phyloP scores from a whole-genome alignment of 306 rosid species.

The Malus orientalis region DNA sequence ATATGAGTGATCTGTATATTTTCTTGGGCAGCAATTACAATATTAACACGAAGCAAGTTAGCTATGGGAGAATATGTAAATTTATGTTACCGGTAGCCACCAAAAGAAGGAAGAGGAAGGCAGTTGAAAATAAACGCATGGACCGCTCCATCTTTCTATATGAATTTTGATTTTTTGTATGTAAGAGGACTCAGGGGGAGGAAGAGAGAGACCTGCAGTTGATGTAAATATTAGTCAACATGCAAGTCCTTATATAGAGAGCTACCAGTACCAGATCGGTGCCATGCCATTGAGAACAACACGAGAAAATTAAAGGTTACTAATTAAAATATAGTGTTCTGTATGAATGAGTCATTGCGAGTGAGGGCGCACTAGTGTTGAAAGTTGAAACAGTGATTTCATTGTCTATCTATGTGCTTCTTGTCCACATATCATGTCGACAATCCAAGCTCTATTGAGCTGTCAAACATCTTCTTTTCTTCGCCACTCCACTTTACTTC shows the following conservation, averaged over 20 bases:
- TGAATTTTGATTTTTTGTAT: too few species aligned
- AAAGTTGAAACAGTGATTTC: background rate
- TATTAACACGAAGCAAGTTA: background rate
- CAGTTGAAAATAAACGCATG: slow-evolving; percentile 26
- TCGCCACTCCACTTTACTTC: background rate
- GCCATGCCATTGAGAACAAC: background rate
- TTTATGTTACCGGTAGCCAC: slow-evolving; percentile 35
- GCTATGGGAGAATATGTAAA: background rate
- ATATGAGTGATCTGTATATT: too few species aligned
- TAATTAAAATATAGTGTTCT: background rate
- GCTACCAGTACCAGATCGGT: background rate
- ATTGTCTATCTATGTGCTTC: background rate
- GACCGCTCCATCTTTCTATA: slow-evolving; percentile 33
- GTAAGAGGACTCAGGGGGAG: too few species aligned
- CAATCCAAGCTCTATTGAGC: background rate
- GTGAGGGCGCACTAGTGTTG: too few species aligned
- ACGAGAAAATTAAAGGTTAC: background rate
- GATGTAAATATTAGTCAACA: background rate
- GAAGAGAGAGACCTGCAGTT: background rate
- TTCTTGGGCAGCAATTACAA: too few species aligned
- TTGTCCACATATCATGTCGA: background rate
- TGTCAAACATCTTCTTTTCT: background rate
- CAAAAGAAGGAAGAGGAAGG: slow-evolving; percentile 37
- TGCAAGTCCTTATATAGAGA: background rate
- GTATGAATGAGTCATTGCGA: too few species aligned